Conservation (phyloP, 129 eudicot species). For the Kitagawia praeruptora region DNA sequence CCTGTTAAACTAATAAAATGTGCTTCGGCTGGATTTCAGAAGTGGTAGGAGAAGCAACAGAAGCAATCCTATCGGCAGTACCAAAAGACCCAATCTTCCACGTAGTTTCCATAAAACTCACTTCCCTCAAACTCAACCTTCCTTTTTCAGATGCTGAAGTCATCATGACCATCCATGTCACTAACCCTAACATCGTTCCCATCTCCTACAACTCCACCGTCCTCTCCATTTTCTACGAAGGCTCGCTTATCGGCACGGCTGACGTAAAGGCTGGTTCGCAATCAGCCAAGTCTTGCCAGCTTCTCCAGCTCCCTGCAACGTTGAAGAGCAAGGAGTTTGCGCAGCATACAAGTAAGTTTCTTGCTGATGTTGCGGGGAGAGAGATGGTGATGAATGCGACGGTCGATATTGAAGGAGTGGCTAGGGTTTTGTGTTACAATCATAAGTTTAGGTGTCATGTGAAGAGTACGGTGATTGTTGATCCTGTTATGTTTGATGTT, state of each 20-base stretch:
- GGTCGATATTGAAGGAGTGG: conserved; percentile 69
- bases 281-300: conserved; percentile 55
- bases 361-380: conserved; percentile 57
- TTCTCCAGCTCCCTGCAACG: conserved; percentile 66
- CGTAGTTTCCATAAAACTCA: conserved; percentile 68
- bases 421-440: conserved; percentile 81
- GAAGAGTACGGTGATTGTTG: conserved; percentile 77
- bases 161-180: conserved; percentile 80
- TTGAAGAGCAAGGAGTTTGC: conserved; percentile 81
- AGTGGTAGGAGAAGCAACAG: conserved; percentile 67
- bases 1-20: not conserved
- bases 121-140: conserved; percentile 66
- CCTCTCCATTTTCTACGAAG: conserved; percentile 73
- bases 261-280: conserved; percentile 78
- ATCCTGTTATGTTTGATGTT: conserved; percentile 81
- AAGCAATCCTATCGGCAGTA: conserved; percentile 30
- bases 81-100: conserved; percentile 87
- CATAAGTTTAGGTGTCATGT: conserved; percentile 89
- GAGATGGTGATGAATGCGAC: conserved; percentile 92
- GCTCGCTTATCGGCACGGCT: conserved; percentile 77
- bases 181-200: conserved; percentile 86
- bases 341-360: conserved; percentile 39
- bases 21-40: conserved; percentile 79
- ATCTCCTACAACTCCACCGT: conserved; percentile 68
- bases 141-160: conserved; percentile 72